Conservation (phyloP, 306 rosid species). For the Prinsepia uniflora region DNA sequence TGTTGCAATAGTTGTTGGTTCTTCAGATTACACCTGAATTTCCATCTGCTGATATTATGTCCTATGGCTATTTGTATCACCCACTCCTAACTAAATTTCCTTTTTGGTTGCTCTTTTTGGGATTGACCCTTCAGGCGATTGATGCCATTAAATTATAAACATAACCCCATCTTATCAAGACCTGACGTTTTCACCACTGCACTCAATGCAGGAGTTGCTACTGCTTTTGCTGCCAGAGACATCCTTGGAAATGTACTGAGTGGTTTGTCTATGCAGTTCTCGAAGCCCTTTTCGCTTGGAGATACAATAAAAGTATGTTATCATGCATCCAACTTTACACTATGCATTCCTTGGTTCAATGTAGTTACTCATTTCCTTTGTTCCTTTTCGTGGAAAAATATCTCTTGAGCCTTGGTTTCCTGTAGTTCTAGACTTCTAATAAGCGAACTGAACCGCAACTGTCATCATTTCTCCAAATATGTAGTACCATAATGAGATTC, state of each 20-base stretch:
- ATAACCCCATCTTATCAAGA: not conserved
- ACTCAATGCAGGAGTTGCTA: constrained; percentile 71
- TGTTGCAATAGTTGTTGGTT: not conserved
- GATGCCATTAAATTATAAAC: not conserved
- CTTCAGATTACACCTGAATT: not conserved
- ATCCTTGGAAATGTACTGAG: constrained; percentile 84
- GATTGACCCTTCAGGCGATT: constrained; percentile 1
- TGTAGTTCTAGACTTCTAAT: constrained; percentile 2
- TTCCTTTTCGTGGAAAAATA: not conserved
- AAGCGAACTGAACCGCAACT: not conserved
- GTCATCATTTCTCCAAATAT: not conserved
- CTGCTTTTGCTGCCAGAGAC: constrained; percentile 87
- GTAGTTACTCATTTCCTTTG: not conserved
- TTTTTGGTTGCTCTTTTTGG: not conserved
- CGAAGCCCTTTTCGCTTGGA: constrained; percentile 87
- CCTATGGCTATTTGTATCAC: not conserved
- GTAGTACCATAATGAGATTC: not conserved
- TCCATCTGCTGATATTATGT: not conserved
- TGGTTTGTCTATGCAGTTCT: constrained; percentile 83
- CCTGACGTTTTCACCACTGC: constrained; percentile 17
- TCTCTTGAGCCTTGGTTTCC: not conserved
- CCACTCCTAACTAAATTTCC: not conserved
- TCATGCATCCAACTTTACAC: not conserved
- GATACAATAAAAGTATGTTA: constrained; percentile 82
- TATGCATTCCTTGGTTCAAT: not conserved